Evolutionary conservation across 108 stramenopile species (phyloP).

Genomic region (Epipyxis sp.): DNA sequence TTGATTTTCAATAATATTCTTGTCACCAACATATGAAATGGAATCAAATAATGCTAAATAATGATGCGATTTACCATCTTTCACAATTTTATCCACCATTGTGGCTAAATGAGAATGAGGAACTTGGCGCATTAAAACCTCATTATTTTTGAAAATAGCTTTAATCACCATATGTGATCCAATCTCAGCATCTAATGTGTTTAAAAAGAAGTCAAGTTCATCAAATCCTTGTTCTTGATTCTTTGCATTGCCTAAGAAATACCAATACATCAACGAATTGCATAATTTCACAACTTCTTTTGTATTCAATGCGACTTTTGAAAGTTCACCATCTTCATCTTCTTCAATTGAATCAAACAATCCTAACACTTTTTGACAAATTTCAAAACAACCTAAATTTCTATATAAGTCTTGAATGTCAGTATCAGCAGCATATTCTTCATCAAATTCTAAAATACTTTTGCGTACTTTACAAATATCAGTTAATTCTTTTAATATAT

Average conservation of each 20-base stretch:
- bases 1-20: slow-evolving; percentile 37
- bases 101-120: slow-evolving; percentile 20
- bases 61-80: slow-evolving; percentile 29
- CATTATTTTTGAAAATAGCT: slow-evolving; percentile 36
- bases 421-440: not conserved
- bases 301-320: slow-evolving; percentile 26
- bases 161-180: slow-evolving; percentile 24
- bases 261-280: slow-evolving; percentile 37
- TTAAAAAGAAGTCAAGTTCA: slow-evolving; percentile 34
- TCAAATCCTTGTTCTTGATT: slow-evolving; percentile 36
- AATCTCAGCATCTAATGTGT: slow-evolving; percentile 35
- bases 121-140: slow-evolving; percentile 30
- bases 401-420: slow-evolving; percentile 35
- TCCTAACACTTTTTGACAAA: slow-evolving; percentile 17
- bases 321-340: slow-evolving; percentile 20
- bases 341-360: slow-evolving; percentile 26
- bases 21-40: slow-evolving; percentile 32
- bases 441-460: not conserved
- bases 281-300: slow-evolving; percentile 17
- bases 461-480: slow-evolving; percentile 13
- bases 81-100: slow-evolving; percentile 27
- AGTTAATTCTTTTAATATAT: slow-evolving; percentile 28
- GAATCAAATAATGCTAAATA: slow-evolving; percentile 30
- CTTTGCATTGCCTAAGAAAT: slow-evolving; percentile 38
- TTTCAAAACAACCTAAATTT: slow-evolving; percentile 38